Evolutionary conservation across 202 grass and related monocot species (phyloP).

Genomic region (Digitaria exilis): DNA sequence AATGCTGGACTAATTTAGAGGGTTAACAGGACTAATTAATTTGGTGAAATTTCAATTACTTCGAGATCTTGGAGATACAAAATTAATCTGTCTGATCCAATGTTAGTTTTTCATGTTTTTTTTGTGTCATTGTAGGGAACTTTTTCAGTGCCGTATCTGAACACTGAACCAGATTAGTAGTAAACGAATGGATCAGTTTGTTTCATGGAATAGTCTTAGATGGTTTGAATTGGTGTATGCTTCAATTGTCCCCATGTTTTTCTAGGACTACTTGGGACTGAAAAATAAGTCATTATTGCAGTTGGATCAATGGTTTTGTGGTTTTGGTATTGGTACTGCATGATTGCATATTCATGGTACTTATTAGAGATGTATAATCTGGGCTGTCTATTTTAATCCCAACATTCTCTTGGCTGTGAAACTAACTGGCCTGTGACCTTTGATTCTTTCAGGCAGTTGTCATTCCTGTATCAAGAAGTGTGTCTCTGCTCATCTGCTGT

Average conservation of each 20-base stretch:
- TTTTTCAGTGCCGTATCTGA: background rate
- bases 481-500: background rate
- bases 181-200: background rate
- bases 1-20: background rate
- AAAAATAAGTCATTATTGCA: background rate
- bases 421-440: background rate
- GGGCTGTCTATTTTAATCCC: background rate
- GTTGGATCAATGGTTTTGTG: background rate
- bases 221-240: background rate
- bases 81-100: background rate
- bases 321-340: background rate
- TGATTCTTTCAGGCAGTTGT: constrained; percentile 44
- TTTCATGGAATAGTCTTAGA: background rate
- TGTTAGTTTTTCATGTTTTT: background rate
- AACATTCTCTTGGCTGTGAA: background rate
- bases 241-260: background rate
- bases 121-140: background rate
- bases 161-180: background rate
- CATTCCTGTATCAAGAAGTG: constrained; percentile 7
- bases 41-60: constrained; percentile 14
- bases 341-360: background rate
- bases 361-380: background rate
- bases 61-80: background rate
- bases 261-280: background rate
- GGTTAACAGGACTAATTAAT: background rate